These are phyloP conservation scores for Podaxis sp. DNA, from an alignment of 768 basidiomycete genomes.

Conservation along the genomic window DNA sequence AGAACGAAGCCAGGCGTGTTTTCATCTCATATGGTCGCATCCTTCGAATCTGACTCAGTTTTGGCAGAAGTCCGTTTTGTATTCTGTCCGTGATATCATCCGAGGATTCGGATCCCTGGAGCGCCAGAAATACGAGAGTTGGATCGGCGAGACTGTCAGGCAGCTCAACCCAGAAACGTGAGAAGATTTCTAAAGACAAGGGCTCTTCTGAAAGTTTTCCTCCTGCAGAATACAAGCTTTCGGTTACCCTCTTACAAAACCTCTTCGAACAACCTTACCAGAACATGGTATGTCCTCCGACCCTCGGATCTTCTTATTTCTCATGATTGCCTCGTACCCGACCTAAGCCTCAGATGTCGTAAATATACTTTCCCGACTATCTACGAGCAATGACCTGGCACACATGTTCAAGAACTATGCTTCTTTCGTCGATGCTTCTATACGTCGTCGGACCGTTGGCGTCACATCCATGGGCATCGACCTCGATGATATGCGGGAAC, in stretches of 20 bases:
- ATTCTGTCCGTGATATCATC: slow-evolving; percentile 41
- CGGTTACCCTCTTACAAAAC: slow-evolving; percentile 60
- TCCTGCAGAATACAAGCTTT: slow-evolving; percentile 43
- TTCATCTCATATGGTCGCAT: background rate
- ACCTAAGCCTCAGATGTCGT: slow-evolving; percentile 1
- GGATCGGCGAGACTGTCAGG: slow-evolving; percentile 27
- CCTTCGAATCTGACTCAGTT: background rate
- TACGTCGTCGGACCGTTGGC: slow-evolving; percentile 36
- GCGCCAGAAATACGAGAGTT: slow-evolving; percentile 37
- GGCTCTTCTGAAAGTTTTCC: background rate
- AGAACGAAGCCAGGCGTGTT: slow-evolving; percentile 4
- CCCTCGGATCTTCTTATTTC: background rate
- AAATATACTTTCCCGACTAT: slow-evolving; percentile 45
- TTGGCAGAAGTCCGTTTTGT: background rate
- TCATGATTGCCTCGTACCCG: background rate
- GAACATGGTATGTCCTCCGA: slow-evolving; percentile 2
- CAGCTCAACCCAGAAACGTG: slow-evolving; percentile 1
- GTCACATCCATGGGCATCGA: slow-evolving; percentile 41
- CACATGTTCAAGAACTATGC: slow-evolving; percentile 53
- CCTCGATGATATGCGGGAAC: slow-evolving; percentile 55
- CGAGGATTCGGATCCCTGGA: slow-evolving; percentile 53
- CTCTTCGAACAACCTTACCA: slow-evolving; percentile 53
- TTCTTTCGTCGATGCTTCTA: slow-evolving; percentile 43
- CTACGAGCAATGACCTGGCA: slow-evolving; percentile 39
- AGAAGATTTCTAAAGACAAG: background rate